Conservation (phyloP, 495 filamentous ascomycete genomes). For the Penicillium ochrochloron region DNA sequence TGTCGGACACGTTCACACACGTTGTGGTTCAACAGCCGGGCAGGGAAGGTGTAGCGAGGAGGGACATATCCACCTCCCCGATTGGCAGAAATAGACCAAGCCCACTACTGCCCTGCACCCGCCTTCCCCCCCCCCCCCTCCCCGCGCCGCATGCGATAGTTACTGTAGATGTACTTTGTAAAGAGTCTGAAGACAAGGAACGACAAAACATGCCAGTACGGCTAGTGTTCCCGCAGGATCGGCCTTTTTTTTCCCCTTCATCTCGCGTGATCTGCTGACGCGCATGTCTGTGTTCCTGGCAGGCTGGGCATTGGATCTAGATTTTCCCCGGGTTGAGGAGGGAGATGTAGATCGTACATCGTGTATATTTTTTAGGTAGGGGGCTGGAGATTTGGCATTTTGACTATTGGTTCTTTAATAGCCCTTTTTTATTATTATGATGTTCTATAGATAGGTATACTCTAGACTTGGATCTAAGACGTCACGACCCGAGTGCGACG, state of each 20-base stretch:
- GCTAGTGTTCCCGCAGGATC: conserved; percentile 23
- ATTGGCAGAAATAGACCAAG: not conserved
- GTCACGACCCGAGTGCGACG: conserved; percentile 31
- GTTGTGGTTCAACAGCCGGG: not conserved
- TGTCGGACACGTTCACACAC: not conserved
- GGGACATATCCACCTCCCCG: not conserved
- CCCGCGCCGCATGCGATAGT: conserved; percentile 17
- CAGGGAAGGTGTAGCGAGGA: conserved; percentile 27
- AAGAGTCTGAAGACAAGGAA: not conserved
- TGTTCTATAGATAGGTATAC: not conserved
- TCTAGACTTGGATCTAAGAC: conserved; percentile 22
- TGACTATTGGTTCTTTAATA: not conserved
- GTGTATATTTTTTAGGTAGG: not conserved
- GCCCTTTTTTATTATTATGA: not conserved
- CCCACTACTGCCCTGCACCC: not conserved
- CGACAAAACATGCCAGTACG: conserved; percentile 6
- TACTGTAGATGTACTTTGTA: not conserved
- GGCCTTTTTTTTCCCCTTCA: conserved; percentile 13
- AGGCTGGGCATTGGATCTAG: conserved; percentile 16
- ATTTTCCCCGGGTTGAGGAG: conserved; percentile 13
- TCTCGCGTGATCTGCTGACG: conserved; percentile 30
- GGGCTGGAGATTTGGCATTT: not conserved
- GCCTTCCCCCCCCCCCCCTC: not conserved
- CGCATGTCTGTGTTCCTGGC: conserved; percentile 36
- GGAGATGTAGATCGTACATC: not conserved